Percentiles rank a stretch among this genome's conserved stretches.
Evolutionary conservation across 768 basidiomycete genomes (phyloP).

Genomic region (Mycena metata): DNA sequence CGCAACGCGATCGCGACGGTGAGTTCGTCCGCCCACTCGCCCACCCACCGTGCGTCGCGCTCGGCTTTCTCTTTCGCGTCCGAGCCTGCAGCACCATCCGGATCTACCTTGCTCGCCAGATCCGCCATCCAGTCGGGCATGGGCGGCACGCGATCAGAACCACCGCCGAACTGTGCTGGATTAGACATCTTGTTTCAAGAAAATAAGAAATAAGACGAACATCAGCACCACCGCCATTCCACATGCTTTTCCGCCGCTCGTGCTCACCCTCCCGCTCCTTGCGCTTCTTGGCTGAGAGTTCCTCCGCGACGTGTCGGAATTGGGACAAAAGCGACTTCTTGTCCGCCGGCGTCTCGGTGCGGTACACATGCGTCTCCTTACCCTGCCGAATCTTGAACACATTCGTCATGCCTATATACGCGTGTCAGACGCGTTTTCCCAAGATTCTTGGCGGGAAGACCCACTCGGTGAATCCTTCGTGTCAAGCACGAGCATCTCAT

Average conservation of each 20-base stretch:
- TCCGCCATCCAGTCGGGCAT: slow-evolving; percentile 86
- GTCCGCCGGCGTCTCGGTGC: slow-evolving; percentile 83
- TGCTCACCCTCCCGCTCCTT: slow-evolving; percentile 96
- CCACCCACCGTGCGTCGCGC: slow-evolving; percentile 86
- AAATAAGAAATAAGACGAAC: slow-evolving; percentile 26
- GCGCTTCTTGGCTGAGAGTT: slow-evolving; percentile 86
- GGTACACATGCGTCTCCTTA: slow-evolving; percentile 95
- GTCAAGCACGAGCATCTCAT: slow-evolving; percentile 95
- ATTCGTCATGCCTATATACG: slow-evolving; percentile 82
- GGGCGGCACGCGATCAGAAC: slow-evolving; percentile 61
- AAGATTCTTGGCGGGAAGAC: slow-evolving; percentile 18
- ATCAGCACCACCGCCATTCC: slow-evolving; percentile 64
- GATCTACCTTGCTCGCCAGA: slow-evolving; percentile 69
- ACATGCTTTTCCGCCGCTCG: slow-evolving; percentile 86
- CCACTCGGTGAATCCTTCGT: slow-evolving; percentile 94
- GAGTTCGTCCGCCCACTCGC: slow-evolving; percentile 92
- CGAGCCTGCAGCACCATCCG: slow-evolving; percentile 58
- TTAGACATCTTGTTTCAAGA: no score
- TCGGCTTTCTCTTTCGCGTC: slow-evolving; percentile 82
- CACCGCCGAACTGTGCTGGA: slow-evolving; percentile 39
- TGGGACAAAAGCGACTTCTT: slow-evolving; percentile 89
- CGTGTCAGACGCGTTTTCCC: neutral
- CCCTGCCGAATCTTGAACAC: slow-evolving; percentile 95
- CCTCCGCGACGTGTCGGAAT: slow-evolving; percentile 94
- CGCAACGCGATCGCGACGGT: slow-evolving; percentile 92